Percentiles rank a stretch among this genome's conserved stretches.
These are phyloP conservation scores for Fusarium aywerte DNA, from an alignment of 2,329 filamentous ascomycete species.

Conservation along the genomic window DNA sequence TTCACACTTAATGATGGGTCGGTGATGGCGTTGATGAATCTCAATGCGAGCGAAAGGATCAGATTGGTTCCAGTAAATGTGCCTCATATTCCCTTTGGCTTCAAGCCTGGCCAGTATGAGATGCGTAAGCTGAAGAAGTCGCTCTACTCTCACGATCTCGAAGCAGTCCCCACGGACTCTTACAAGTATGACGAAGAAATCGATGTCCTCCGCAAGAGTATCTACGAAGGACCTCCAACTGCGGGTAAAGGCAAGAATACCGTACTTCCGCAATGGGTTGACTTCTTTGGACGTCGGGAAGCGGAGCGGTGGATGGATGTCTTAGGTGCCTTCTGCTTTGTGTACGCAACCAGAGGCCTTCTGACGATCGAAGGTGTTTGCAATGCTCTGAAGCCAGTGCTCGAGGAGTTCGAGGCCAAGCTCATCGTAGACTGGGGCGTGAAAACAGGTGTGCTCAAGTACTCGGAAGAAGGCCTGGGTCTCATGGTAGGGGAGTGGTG, in stretches of 20 bases:
- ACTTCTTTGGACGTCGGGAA: slow-evolving; percentile 71
- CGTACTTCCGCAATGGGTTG: slow-evolving; percentile 76
- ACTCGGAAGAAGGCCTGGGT: slow-evolving; percentile 54
- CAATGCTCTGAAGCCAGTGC: slow-evolving; percentile 64
- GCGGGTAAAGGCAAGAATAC: slow-evolving; percentile 51
- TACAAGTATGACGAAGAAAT: slow-evolving; percentile 69
- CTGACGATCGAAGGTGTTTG: slow-evolving; percentile 64
- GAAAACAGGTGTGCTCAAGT: slow-evolving; percentile 61
- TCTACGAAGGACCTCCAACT: slow-evolving; percentile 55
- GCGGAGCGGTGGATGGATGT: slow-evolving; percentile 72
- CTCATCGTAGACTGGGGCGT: slow-evolving; percentile 69
- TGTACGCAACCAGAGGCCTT: slow-evolving; percentile 70
- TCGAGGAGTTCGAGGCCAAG: slow-evolving; percentile 72
- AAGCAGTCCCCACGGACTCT: slow-evolving; percentile 69
- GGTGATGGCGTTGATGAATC: slow-evolving; percentile 73
- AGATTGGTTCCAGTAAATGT: slow-evolving; percentile 64
- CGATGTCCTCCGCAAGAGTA: slow-evolving; percentile 53
- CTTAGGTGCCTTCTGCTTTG: slow-evolving; percentile 70
- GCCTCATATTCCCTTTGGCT: slow-evolving; percentile 73
- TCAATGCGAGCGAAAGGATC: slow-evolving; percentile 70
- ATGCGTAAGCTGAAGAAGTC: slow-evolving; percentile 74
- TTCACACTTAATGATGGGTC: slow-evolving; percentile 71
- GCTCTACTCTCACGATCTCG: slow-evolving; percentile 71
- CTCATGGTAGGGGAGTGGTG: slow-evolving; percentile 71
- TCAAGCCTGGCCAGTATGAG: slow-evolving; percentile 77